These are phyloP conservation scores for Pyropia yezoensis DNA, from an alignment of 23 red algal genomes.

Conservation along the genomic window DNA sequence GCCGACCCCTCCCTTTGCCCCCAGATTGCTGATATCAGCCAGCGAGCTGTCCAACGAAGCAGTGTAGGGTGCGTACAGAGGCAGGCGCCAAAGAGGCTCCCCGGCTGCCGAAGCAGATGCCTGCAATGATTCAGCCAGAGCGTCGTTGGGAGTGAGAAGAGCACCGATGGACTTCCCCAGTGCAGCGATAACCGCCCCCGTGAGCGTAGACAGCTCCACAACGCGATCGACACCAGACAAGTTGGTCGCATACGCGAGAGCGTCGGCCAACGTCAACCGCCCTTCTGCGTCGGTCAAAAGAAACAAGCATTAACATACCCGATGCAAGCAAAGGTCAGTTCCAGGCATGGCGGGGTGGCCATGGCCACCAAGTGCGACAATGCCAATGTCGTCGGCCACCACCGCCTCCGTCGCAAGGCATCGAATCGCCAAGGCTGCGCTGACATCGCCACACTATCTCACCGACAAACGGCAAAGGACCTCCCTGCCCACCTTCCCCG, in stretches of 20 bases:
- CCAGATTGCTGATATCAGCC: conserved; percentile 12
- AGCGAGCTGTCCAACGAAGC: conserved; percentile 8
- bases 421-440: too few relatives aligned
- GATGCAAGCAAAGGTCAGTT: too few relatives aligned
- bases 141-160: neutral
- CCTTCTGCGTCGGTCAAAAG: conserved; percentile 7
- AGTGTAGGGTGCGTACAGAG: conserved; percentile 1
- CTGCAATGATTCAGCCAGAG: neutral
- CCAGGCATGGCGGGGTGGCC: too few relatives aligned
- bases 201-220: conserved; percentile 40
- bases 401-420: too few relatives aligned
- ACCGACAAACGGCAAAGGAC: too few relatives aligned
- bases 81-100: conserved; percentile 1
- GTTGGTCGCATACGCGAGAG: conserved; percentile 22
- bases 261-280: conserved; percentile 37
- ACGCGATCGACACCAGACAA: neutral
- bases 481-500: too few relatives aligned
- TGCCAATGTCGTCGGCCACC: too few relatives aligned
- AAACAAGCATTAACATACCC: too few relatives aligned
- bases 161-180: conserved; percentile 1
- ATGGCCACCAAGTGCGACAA: too few relatives aligned
- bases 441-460: too few relatives aligned
- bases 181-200: conserved; percentile 10
- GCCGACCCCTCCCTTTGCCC: neutral
- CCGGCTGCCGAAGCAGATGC: neutral